Base-by-base conservation (phyloP, 768 basidiomycete species). In the Infundibulicybe gibba region DNA sequence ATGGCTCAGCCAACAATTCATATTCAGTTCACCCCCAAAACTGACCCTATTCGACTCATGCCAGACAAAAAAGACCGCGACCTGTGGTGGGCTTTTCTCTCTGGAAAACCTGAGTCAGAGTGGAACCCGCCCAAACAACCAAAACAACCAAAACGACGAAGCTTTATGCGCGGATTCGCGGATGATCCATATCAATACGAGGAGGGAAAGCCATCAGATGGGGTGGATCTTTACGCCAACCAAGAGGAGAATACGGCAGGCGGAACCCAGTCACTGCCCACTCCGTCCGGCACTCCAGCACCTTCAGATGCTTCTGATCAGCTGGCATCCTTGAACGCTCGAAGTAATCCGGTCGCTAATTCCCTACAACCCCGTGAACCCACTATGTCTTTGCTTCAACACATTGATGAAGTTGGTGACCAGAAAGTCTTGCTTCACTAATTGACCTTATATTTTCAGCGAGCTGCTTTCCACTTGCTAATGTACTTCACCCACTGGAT, bases 401-500 rank as follows among this genome's bases (percentile, higher is more conserved):
- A 71, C 44, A 79, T 91, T 40, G 83, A 90, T 57, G 81, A 88
- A 62, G 88, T 87, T 65, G 50, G 73, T 61, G 10, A 13, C 44
- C 17, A 31, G 25, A 25, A 11, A 38, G n/a, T 14, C 21, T 43
- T 44, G 33, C 6, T 45, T 15, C 33, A 21, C 41, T 54, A 45
- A 39, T 44, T 58, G 16, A 52, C 13, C 49, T 58, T 16, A 59
- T 51, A 38, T 43, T 40, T 41, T 43, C 53, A 91, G 89, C 75
- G 77, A 56, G 79, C 72, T 61, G 79, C 86, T 4, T 60, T 91
- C 20, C 89, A 89, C 59, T 72, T 91, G 39, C 64, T 92, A 49
- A 89, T 87, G 85, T 90, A 90, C 61, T 90, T 90, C 61, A 74
- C 80, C 14, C 78, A 90, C 56, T 92, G 89, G 89, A 82, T 89